phyloP scores from a whole-genome alignment of 2,329 filamentous ascomycete genomes.

The Fusarium bulbicola region DNA sequence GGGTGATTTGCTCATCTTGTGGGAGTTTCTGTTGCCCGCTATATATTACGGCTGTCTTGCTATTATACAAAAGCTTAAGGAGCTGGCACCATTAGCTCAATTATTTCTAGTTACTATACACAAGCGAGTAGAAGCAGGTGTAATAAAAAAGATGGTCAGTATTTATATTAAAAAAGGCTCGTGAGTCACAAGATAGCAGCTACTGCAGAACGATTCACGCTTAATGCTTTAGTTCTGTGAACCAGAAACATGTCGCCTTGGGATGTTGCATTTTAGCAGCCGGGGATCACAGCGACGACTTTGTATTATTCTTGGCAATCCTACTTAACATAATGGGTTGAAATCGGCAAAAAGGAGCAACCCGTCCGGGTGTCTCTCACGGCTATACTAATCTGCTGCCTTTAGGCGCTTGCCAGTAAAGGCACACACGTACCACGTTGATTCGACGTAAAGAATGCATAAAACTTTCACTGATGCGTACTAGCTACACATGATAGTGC shows the following conservation, averaged over 20 bases:
- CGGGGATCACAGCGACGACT: rapidly evolving
- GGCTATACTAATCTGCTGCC: neutral
- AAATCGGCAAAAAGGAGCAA: rapidly evolving
- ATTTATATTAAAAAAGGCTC: rapidly evolving
- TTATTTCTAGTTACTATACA: rapidly evolving
- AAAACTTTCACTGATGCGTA: rapidly evolving
- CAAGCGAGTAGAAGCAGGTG: rapidly evolving
- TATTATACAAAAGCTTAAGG: rapidly evolving
- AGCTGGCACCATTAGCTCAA: rapidly evolving
- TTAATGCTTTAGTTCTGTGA: neutral
- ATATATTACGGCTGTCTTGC: neutral
- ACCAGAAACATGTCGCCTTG: neutral
- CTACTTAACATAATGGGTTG: rapidly evolving
- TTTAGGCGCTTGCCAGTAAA: neutral
- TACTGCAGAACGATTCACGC: neutral
- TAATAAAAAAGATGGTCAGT: rapidly evolving
- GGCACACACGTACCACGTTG: rapidly evolving
- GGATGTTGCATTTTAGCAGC: rapidly evolving
- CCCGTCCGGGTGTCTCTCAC: neutral
- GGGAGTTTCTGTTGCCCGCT: rapidly evolving
- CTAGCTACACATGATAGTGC: rapidly evolving
- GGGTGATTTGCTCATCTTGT: rapidly evolving
- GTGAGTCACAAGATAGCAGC: neutral
- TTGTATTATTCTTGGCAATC: rapidly evolving
- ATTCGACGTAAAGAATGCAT: neutral